Evolutionary conservation across 2,329 filamentous ascomycete genomes (phyloP), one percentile per base, ranked within the genome.

Genomic region (Chalaropsis ovoidea): DNA sequence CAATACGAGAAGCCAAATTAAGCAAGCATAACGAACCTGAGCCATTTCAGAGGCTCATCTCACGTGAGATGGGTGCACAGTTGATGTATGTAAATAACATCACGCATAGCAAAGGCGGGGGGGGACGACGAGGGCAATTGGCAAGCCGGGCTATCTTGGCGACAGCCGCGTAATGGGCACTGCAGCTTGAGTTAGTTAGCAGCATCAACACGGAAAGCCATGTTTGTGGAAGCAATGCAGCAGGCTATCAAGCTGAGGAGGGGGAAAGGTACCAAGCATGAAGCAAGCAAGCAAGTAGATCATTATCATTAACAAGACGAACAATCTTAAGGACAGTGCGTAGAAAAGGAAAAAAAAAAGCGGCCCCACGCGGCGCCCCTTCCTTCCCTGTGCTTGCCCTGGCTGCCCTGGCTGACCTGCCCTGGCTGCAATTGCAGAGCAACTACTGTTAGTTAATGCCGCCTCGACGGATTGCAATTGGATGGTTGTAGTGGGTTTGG

Each of bases 401-500:
- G 42, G 31, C 31, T 35, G n/a, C n/a, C n/a, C n/a, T n/a, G n/a
- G n/a, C n/a, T n/a, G n/a, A n/a, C n/a, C n/a, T 39, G 35, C 35
- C 43, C 43, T n/a, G 17, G 42, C 11, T 13, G 42, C 42, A 43
- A n/a, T 43, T 43, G 42, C 17, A 47, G 43, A 47, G 15, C 15
- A 47, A 22, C 47, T 52, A 8, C 24, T 52, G 47, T 52, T 52
- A 19, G 47, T 24, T 24, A 13, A 24, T 52, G 47, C 19, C 27
- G 52, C n/a, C 45, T 65, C 35, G 41, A 52, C 58, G 49, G 61
- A 63, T 66, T 62, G 42, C 45, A 54, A 62, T 24, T 65, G 39
- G 52, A 65, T 65, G 56, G 3, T 35, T 56, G 24, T 56, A 24
- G 24, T 56, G 52, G 24, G n/a, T 41, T 54, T 15, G 24, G 27